Percentiles rank a stretch among this genome's conserved stretches.
Conservation (phyloP, 164 flowering plant genomes). For the Vitis labrusca region DNA sequence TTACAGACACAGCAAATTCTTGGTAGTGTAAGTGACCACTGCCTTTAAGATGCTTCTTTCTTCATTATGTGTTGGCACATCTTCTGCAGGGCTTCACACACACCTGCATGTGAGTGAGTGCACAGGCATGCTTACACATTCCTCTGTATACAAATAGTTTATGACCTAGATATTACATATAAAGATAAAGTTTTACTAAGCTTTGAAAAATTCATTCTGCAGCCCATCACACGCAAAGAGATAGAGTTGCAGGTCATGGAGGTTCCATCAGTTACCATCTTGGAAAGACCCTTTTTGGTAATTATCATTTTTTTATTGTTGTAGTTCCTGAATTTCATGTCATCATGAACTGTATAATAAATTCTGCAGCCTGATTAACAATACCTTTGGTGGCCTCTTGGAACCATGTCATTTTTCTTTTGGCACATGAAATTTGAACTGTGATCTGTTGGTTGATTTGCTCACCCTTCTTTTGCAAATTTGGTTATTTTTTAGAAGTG, state of each 20-base stretch:
- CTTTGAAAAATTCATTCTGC: slow-evolving; percentile 26
- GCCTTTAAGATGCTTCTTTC: neutral
- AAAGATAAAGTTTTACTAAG: neutral
- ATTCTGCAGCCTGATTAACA: too few relatives aligned
- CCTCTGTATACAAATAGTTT: too few relatives aligned
- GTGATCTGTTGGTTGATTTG: too few relatives aligned
- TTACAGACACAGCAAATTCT: slow-evolving; percentile 94
- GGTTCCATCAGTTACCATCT: slow-evolving; percentile 58
- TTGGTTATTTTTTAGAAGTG: neutral
- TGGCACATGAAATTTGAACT: too few relatives aligned
- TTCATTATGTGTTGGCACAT: too few relatives aligned
- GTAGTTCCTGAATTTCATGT: neutral
- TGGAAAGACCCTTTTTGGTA: slow-evolving; percentile 80
- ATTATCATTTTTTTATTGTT: slow-evolving; percentile 7
- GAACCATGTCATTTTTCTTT: too few relatives aligned
- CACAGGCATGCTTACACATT: too few relatives aligned
- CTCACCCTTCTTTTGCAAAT: too few relatives aligned
- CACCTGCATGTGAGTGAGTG: too few relatives aligned
- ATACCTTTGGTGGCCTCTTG: too few relatives aligned
- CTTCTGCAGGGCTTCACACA: too few relatives aligned
- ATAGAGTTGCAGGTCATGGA: slow-evolving; percentile 72
- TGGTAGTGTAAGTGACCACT: slow-evolving; percentile 67
- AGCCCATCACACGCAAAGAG: slow-evolving; percentile 77
- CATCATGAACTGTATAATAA: neutral
- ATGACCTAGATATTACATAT: neutral